phyloP scores from a whole-genome alignment of 2,329 filamentous ascomycete species.

The Botryosphaeria agaves region DNA sequence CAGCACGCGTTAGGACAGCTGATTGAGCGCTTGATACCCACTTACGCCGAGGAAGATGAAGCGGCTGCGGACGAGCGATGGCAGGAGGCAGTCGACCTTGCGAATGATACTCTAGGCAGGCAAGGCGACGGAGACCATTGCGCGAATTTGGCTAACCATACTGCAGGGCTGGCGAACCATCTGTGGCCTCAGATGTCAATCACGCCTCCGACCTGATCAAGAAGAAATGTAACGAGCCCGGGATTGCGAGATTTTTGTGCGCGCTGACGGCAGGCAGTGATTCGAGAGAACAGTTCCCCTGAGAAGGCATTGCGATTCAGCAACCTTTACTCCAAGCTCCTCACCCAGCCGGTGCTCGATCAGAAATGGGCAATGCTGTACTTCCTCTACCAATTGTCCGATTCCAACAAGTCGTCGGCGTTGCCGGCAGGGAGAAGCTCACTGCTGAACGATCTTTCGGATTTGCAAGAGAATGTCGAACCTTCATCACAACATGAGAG shows the following conservation, averaged over 20 bases:
- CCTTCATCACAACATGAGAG: background rate
- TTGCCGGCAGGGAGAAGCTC: constrained; percentile 7
- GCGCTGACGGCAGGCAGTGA: constrained; percentile 26
- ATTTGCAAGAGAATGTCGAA: background rate
- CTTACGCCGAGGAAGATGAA: constrained; percentile 47
- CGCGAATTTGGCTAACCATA: constrained; percentile 18
- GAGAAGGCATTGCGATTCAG: constrained; percentile 69
- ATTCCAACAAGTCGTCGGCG: constrained; percentile 34
- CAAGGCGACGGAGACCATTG: constrained; percentile 13
- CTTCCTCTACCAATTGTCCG: constrained; percentile 68
- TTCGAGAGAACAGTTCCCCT: constrained; percentile 56
- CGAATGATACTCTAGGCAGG: constrained; percentile 27
- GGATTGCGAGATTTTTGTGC: background rate
- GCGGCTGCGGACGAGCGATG: constrained; percentile 51
- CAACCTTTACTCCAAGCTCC: constrained; percentile 74
- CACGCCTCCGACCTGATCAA: constrained; percentile 90
- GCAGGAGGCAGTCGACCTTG: constrained; percentile 39
- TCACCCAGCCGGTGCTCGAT: constrained; percentile 80
- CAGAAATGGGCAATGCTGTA: constrained; percentile 97
- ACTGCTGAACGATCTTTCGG: constrained; percentile 19
- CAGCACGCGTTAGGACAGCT: constrained; percentile 65
- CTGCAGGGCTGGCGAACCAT: constrained; percentile 24
- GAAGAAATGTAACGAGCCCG: constrained; percentile 37
- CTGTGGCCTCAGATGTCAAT: constrained; percentile 57
- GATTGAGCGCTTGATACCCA: constrained; percentile 55